These are phyloP conservation scores for Bidens hawaiensis DNA, from an alignment of 140 eudicot species.

Conservation along the genomic window DNA sequence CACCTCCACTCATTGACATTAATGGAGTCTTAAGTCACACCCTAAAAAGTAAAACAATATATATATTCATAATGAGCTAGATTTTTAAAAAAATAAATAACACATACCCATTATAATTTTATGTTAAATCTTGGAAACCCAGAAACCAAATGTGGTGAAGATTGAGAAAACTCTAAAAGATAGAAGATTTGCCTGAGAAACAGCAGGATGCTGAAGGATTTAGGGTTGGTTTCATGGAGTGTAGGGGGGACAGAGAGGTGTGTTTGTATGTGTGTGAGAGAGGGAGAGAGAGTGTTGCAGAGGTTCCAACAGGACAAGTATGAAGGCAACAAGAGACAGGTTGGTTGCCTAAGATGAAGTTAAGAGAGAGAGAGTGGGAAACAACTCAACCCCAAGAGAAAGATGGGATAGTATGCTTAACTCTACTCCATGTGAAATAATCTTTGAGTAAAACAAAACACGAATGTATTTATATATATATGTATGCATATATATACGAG, in stretches of 20 bases:
- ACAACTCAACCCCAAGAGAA: constrained; percentile 33
- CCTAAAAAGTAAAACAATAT: constrained; percentile 12
- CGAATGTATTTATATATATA: neutral
- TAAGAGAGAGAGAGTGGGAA: constrained; percentile 31
- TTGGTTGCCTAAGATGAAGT: constrained; percentile 76
- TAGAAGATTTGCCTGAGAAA: constrained; percentile 30
- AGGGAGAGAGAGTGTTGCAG: constrained; percentile 26
- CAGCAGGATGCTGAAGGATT: constrained; percentile 1
- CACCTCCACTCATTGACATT: constrained; percentile 1
- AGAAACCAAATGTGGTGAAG: neutral
- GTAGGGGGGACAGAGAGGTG: neutral
- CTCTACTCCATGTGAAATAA: constrained; percentile 33
- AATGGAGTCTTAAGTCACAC: neutral
- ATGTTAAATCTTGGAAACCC: constrained; percentile 1
- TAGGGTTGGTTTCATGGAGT: constrained; percentile 30
- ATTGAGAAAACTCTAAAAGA: constrained; percentile 12
- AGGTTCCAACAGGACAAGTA: constrained; percentile 48
- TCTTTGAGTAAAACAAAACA: constrained; percentile 12
- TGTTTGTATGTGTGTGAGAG: neutral
- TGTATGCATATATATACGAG: too few relatives aligned
- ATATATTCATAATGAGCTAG: constrained; percentile 16
- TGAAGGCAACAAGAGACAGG: constrained; percentile 73
- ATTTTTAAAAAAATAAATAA: constrained; percentile 14
- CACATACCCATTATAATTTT: constrained; percentile 2
- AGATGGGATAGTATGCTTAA: constrained; percentile 36